These are phyloP conservation scores for Diaporthe aspalathi DNA, from an alignment of 2,329 filamentous ascomycete species.

Conservation along the genomic window DNA sequence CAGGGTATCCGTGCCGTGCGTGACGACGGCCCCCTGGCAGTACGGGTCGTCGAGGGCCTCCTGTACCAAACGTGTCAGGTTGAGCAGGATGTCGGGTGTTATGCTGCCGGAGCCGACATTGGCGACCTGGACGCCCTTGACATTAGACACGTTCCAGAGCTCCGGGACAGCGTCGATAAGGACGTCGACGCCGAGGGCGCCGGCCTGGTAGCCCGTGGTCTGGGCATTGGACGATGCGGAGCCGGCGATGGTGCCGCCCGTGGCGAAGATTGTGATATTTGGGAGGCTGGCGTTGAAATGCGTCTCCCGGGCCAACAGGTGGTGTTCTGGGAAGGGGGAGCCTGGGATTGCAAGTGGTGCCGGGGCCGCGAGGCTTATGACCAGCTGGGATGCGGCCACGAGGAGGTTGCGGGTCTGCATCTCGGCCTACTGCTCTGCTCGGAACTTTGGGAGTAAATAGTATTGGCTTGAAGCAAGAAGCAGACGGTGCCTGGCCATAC, in stretches of 20 bases:
- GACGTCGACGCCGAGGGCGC: slow-evolving; percentile 59
- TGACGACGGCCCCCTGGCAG: slow-evolving; percentile 65
- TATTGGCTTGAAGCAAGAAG: neutral
- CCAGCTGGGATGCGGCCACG: slow-evolving; percentile 6
- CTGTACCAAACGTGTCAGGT: slow-evolving; percentile 61
- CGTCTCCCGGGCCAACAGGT: slow-evolving; percentile 17
- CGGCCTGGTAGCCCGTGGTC: slow-evolving; percentile 58
- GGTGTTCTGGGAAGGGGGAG: neutral
- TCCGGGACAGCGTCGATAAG: slow-evolving; percentile 67
- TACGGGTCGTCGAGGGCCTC: slow-evolving; percentile 56
- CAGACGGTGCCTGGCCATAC: neutral
- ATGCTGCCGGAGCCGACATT: slow-evolving; percentile 61
- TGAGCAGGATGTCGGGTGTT: slow-evolving; percentile 61
- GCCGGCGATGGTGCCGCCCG: slow-evolving; percentile 70
- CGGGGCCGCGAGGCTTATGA: slow-evolving; percentile 20
- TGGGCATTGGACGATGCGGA: slow-evolving; percentile 59
- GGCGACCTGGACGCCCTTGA: slow-evolving; percentile 63
- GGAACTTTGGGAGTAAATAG: neutral
- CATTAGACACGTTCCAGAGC: slow-evolving; percentile 64
- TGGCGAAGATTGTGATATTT: slow-evolving; percentile 68
- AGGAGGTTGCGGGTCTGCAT: slow-evolving; percentile 11
- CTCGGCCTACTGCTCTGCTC: slow-evolving; percentile 8
- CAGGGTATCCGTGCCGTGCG: slow-evolving; percentile 74
- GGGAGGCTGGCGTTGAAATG: slow-evolving; percentile 51
- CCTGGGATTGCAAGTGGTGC: neutral